Evolutionary conservation across 108 stramenopile genomes (phyloP).

Genomic region (Skeletonema menzelii): DNA sequence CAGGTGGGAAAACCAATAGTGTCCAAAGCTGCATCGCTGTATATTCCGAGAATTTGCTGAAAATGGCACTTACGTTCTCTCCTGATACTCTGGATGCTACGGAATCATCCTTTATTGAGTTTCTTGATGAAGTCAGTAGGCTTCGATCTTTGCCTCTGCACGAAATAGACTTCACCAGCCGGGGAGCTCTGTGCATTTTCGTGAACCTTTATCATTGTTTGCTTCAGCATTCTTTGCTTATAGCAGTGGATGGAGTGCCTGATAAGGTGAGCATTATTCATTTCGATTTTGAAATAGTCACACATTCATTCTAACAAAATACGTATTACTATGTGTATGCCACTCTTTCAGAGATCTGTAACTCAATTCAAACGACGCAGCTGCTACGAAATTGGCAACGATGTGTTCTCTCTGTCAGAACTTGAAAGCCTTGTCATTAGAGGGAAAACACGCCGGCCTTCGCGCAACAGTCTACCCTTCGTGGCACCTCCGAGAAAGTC

Average conservation of each 20-base stretch:
- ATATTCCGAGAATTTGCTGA: conserved; percentile 64
- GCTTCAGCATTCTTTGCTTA: conserved; percentile 89
- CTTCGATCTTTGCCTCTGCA: conserved; percentile 68
- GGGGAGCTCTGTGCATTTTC: conserved; percentile 81
- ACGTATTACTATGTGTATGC: not conserved
- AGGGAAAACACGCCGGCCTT: conserved; percentile 73
- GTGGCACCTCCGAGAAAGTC: conserved; percentile 76
- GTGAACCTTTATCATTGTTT: conserved; percentile 93
- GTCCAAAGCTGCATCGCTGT: conserved; percentile 6
- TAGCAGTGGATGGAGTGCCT: conserved; percentile 81
- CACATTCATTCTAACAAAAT: not conserved
- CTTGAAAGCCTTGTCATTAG: conserved; percentile 88
- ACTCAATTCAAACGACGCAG: conserved; percentile 76
- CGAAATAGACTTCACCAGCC: conserved; percentile 66
- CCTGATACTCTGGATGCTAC: conserved; percentile 62
- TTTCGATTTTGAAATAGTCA: not conserved
- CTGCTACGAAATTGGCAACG: conserved; percentile 93
- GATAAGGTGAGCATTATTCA: conserved; percentile 42
- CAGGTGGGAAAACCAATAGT: conserved; percentile 11
- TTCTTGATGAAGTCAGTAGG: conserved; percentile 83
- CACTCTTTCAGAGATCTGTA: conserved; percentile 39
- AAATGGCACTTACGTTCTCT: conserved; percentile 67
- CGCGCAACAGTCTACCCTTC: conserved; percentile 64
- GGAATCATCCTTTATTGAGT: conserved; percentile 73
- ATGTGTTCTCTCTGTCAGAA: conserved; percentile 95